Conservation (phyloP, 345 rosid species). For the Lepidium aucheri region DNA sequence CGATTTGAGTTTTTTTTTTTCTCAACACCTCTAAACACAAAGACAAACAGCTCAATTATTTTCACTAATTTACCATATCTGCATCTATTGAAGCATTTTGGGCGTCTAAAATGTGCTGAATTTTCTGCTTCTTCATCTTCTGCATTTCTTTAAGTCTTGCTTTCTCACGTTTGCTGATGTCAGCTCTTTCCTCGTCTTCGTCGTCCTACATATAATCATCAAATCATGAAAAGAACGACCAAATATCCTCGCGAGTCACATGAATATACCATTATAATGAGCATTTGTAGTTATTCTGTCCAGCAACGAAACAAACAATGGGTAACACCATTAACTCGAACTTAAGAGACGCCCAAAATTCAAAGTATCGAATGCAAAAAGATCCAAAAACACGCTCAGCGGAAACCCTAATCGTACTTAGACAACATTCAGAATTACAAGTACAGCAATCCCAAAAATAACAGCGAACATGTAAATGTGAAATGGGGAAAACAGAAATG, state of each 20-base stretch:
- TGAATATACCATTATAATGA: not conserved
- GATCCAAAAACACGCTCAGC: not conserved
- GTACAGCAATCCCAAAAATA: not conserved
- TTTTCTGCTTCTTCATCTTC: constrained; percentile 66
- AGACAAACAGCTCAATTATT: not conserved
- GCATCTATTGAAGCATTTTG: constrained; percentile 89
- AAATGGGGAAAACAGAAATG: not conserved
- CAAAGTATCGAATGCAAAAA: not conserved
- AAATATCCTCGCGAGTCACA: not conserved
- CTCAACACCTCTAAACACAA: not conserved
- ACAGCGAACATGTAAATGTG: not conserved
- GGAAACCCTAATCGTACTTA: not conserved
- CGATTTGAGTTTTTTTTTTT: not conserved
- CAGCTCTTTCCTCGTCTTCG: constrained; percentile 27
- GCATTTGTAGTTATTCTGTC: not conserved
- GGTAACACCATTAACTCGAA: not conserved
- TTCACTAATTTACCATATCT: constrained; percentile 50
- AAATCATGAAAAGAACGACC: not conserved
- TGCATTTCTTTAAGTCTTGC: constrained; percentile 78
- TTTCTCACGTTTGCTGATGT: constrained; percentile 72
- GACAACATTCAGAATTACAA: not conserved
- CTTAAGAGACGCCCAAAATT: not conserved
- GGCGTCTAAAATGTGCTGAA: constrained; percentile 78
- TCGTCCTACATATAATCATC: constrained; percentile 35
- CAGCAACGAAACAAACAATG: not conserved